Conservation (phyloP, 768 basidiomycete species). For the Mycena olivaceomarginata region DNA sequence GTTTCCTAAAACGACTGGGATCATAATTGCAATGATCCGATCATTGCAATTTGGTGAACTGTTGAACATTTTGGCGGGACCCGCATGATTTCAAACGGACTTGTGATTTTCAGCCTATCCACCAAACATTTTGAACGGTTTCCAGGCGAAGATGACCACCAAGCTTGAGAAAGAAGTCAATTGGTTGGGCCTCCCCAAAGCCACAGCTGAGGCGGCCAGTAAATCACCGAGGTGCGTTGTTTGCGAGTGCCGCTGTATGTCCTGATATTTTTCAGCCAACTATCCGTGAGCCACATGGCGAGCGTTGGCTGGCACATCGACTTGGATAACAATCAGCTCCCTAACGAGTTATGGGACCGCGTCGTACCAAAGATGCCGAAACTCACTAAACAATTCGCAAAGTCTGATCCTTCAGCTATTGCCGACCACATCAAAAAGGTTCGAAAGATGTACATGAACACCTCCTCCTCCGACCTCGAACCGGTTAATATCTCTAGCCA, state of each 20-base stretch:
- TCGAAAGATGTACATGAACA: conserved; percentile 10
- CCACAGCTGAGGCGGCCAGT: not conserved
- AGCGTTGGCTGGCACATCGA: not conserved
- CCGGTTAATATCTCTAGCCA: not conserved
- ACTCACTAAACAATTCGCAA: conserved; percentile 1
- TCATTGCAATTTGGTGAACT: too few species aligned
- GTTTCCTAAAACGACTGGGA: too few species aligned
- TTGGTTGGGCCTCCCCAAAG: not conserved
- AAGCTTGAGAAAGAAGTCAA: too few species aligned
- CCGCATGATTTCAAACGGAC: too few species aligned
- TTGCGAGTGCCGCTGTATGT: not conserved
- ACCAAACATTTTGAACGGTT: too few species aligned
- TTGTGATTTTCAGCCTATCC: too few species aligned
- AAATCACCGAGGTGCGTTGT: not conserved
- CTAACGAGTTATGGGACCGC: not conserved
- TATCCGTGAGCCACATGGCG: not conserved
- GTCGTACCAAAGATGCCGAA: not conserved
- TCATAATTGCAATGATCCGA: too few species aligned
- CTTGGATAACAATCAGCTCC: not conserved
- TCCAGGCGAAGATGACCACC: too few species aligned
- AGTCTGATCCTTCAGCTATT: not conserved
- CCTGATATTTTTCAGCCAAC: conserved; percentile 3
- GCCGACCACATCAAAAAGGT: conserved; percentile 12
- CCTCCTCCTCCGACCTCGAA: not conserved
- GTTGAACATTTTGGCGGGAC: too few species aligned